phyloP scores from a whole-genome alignment of 164 flowering plant genomes.

The Sextonia rubra region DNA sequence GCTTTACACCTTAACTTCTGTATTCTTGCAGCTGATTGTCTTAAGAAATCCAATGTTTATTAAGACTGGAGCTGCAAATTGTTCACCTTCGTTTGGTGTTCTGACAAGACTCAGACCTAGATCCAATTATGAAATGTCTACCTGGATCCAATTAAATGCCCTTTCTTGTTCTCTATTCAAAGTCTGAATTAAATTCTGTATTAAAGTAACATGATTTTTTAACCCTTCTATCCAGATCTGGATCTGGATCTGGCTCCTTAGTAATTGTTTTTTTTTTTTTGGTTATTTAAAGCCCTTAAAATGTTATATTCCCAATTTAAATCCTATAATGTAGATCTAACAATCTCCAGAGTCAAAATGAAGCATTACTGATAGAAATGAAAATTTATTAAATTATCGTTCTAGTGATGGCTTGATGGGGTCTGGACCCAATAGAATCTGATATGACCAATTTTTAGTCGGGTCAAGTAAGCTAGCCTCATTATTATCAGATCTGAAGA shows the following conservation, averaged over 20 bases:
- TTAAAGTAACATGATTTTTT: no score
- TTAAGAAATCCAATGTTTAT: background rate
- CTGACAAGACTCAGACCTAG: background rate
- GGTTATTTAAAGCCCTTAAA: background rate
- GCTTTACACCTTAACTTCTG: background rate
- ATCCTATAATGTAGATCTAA: no score
- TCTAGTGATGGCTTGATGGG: no score
- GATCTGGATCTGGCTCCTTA: no score
- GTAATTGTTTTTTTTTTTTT: no score
- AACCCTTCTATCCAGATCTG: background rate
- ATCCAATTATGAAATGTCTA: background rate
- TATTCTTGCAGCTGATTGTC: background rate
- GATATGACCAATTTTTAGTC: no score
- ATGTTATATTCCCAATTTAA: background rate
- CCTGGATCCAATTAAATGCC: background rate
- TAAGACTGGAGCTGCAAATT: background rate
- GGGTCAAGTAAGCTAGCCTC: no score
- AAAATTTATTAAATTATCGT: no score
- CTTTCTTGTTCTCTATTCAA: background rate
- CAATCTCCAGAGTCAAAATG: no score
- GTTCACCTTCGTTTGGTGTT: background rate
- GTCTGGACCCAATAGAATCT: no score
- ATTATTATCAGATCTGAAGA: no score
- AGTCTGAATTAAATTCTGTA: background rate
- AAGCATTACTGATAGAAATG: no score